These are phyloP conservation scores for Sporothrix sp. DNA, from an alignment of 2,329 filamentous ascomycete species.

Conservation along the genomic window DNA sequence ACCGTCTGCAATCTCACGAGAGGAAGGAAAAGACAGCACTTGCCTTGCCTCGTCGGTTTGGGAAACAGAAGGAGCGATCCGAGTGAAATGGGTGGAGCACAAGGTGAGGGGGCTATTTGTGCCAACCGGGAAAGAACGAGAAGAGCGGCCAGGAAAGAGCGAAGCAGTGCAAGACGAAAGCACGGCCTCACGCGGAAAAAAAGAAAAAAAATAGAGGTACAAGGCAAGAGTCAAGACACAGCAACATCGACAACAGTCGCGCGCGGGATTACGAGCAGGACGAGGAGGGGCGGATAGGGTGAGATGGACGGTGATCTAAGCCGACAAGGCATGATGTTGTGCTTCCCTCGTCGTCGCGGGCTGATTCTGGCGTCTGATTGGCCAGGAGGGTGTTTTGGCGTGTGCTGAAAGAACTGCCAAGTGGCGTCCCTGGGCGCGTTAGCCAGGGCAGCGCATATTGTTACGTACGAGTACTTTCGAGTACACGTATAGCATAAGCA, in stretches of 20 bases:
- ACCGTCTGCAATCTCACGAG: neutral
- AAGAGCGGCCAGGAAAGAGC: neutral
- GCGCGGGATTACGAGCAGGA: neutral
- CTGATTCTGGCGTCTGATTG: neutral
- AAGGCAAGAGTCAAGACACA: neutral
- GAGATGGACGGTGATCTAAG: neutral
- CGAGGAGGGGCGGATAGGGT: neutral
- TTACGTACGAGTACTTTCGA: too few relatives aligned
- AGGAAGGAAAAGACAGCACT: conserved; percentile 10
- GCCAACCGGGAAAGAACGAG: neutral
- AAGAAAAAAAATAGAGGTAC: too few relatives aligned
- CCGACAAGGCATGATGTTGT: conserved; percentile 11
- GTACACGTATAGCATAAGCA: too few relatives aligned
- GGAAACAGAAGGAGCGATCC: too few relatives aligned
- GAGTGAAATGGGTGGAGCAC: too few relatives aligned
- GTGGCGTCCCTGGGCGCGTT: too few relatives aligned
- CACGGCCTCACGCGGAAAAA: too few relatives aligned
- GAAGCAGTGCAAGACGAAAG: too few relatives aligned
- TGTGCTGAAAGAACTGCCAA: too few relatives aligned
- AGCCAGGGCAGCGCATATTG: too few relatives aligned
- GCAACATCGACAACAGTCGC: neutral
- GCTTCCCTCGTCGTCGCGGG: conserved; percentile 1
- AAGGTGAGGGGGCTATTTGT: too few relatives aligned
- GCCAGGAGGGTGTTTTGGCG: neutral
- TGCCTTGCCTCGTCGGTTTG: too few relatives aligned